Evolutionary conservation across 2,329 filamentous ascomycete genomes (phyloP), one percentile per base, ranked within the genome.

Genomic region (Penicillium fuscoglaucum): DNA sequence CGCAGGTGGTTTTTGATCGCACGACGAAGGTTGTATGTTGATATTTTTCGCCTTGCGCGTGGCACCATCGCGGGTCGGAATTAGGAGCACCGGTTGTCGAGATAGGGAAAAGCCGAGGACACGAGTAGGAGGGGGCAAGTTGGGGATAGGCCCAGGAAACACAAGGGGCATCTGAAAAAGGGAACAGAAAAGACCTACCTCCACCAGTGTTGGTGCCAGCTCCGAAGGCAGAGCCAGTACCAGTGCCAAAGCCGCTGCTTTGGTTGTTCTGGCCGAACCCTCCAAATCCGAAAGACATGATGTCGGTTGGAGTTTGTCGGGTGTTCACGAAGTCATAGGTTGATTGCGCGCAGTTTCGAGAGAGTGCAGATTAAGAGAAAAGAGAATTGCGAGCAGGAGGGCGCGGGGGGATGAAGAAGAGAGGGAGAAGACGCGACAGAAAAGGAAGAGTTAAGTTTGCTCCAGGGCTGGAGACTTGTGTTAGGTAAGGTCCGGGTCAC

Each of bases 201-300:
- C 69, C 68, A 62, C 66, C 66, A 66, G 72, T 68, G 58, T 65
- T 69, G 49, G 70, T 66, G 61, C 66, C 64, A 33, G 49, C 19
- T 61, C 72, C 72, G 57, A 74, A 74, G 15, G 66, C 71, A 68
- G 72, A 68, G 59, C 72, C 72, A 50, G 73, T 66, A 44, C 76
- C 75, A 66, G 73, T 65, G 44, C 76, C 75, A 67, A 76, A 75
- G 64, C 69, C 72, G 53, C 72, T 70, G 64, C 70, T 80, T 75
- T 78, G 74, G 67, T 77, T 75, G 71, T 82, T 85, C 69, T 82
- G 80, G 76, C 84, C 84, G 75, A 88, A 88, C 79, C 84, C 82
- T 68, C 79, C 77, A 70, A 81, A 80, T 68, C 79, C 77, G 67
- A 73, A 74, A 66, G 73, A 76, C 72, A 76, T 76, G 60, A 65